These are phyloP conservation scores for Aspergillus ochraceus DNA, from an alignment of 2,329 filamentous ascomycete species.

Conservation along the genomic window DNA sequence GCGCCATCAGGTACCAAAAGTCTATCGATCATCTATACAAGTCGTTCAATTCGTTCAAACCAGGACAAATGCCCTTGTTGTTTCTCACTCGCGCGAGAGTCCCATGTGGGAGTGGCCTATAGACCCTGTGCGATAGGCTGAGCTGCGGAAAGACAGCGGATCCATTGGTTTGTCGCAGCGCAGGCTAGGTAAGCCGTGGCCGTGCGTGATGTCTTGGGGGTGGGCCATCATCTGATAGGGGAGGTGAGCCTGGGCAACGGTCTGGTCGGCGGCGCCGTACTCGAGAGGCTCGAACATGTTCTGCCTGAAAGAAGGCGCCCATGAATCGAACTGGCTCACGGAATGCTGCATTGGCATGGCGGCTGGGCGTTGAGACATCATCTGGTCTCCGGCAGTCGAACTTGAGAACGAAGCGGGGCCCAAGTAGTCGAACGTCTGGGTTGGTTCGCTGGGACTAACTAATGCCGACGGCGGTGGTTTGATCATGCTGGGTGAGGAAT, in stretches of 20 bases:
- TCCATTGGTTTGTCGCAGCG: conserved; percentile 22
- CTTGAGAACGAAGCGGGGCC: conserved; percentile 23
- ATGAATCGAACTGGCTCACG: conserved; percentile 27
- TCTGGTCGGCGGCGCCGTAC: conserved; percentile 25
- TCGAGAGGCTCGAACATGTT: conserved; percentile 35
- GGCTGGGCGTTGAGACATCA: conserved; percentile 20
- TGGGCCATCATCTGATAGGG: conserved; percentile 31
- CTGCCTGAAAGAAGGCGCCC: conserved; percentile 35
- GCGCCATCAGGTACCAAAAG: neutral
- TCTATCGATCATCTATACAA: conserved; percentile 25
- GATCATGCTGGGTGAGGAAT: conserved; percentile 29
- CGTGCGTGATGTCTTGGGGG: conserved; percentile 27
- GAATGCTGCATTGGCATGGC: conserved; percentile 23
- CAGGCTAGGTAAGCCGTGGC: conserved; percentile 16
- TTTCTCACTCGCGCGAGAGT: conserved; percentile 8
- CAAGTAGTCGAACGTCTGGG: conserved; percentile 33
- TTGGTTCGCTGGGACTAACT: conserved; percentile 31
- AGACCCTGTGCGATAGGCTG: conserved; percentile 2
- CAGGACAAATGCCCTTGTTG: conserved; percentile 1
- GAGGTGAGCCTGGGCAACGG: conserved; percentile 27
- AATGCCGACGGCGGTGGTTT: conserved; percentile 27
- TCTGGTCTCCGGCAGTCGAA: conserved; percentile 23
- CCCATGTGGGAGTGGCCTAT: conserved; percentile 18
- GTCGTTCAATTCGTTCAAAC: conserved; percentile 28
- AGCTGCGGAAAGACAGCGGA: conserved; percentile 5